Base-by-base conservation (phyloP, 1,284 basidiomycete genomes). In the Volvariella surrecta region DNA sequence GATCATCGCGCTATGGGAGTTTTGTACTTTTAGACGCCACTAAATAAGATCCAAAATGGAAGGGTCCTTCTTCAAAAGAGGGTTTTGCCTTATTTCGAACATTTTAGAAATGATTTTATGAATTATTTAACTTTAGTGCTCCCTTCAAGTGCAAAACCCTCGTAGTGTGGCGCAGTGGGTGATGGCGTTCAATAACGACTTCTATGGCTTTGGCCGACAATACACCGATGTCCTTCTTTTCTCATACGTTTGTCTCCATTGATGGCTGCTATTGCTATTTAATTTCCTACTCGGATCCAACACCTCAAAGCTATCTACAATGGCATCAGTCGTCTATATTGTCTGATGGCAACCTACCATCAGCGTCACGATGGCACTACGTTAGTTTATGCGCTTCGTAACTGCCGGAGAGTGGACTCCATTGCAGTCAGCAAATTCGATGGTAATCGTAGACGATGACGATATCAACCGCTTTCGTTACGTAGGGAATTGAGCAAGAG, bases 291-390 rank as follows among this genome's bases (percentile, higher is more conserved):
- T 17, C 17, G n/a, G 47, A 47, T 34, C 21, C 22, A 3, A 21
- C 38, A 21, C 39, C 40, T 11, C 50, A 43, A 6, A 42, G 45
- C 9, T 49, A 50, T 17, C 38, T 39, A 11, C 54, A 53, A 39
- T 57, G 50, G 54, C 55, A 56, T 35, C 52, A 55, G 32, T 53
- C 54, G 9, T 52, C 54, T 7, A 20, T 38, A 3, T 48, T 58
- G 17, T 17, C 45, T 4, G 48, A 50, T 8, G 50, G 50, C 2
- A 30, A n/a, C 54, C 55, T 37, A 52, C 41, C 9, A 49, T 57
- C 18, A 37, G 2, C 18, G 39, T 20, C 30, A 52, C 10, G 46
- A 38, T 15, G 50, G 48, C 2, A 42, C 46, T 4, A 44, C 48
- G 7, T 6, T 56, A 6, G 57, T 57, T 42, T 53, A 47, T 38